Evolutionary conservation across 2,329 filamentous ascomycete genomes (phyloP), one percentile per base, ranked within the genome.

Genomic region (Diaporthe helianthi): DNA sequence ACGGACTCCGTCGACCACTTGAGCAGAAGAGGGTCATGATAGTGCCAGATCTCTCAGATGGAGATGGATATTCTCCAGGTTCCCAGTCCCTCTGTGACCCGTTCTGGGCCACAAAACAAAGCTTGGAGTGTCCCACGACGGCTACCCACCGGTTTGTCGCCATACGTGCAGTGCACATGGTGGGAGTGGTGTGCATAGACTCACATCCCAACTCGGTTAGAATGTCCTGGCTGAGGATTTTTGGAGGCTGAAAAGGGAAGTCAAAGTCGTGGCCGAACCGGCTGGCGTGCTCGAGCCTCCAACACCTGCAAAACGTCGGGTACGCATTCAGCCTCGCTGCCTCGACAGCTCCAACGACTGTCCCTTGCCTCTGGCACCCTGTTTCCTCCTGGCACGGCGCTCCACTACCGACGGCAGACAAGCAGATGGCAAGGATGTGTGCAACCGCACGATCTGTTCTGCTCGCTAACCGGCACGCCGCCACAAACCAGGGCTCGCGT

Each of bases 41-140:
- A 26, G 47, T 36, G 29, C 41, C 41, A 51, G 33, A 47, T 54
- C 65, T 71, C 44, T 58, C 31, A 67, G 52, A 67, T 69, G 53
- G 67, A 67, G 52, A 67, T 69, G 53, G 67, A 65, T 67, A 36
- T 63, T 69, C 70, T 71, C 70, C 70, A 71, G 70, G 51, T 58
- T 64, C 54, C 31, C 63, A 47, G 55, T 29, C 67, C 64, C 67
- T 58, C 15, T n/a, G 51, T 60, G 67, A 69, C 67, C 70, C 67
- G 47, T 38, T 58, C 54, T 67, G 67, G 64, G 64, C 53, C 41
- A 67, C 64, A 58, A 67, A 67, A 67, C 52, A 49, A 66, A 67
- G 64, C 64, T 49, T n/a, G 36, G 44, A 38, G 67, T 63, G 70
- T 69, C 69, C 55, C 70, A 69, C 54, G 67, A 53, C 41, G 44